Percentiles rank a stretch among this genome's conserved stretches.
Evolutionary conservation across 2,329 filamentous ascomycete species (phyloP).

Genomic region (Neophaeococcomyces aloes): DNA sequence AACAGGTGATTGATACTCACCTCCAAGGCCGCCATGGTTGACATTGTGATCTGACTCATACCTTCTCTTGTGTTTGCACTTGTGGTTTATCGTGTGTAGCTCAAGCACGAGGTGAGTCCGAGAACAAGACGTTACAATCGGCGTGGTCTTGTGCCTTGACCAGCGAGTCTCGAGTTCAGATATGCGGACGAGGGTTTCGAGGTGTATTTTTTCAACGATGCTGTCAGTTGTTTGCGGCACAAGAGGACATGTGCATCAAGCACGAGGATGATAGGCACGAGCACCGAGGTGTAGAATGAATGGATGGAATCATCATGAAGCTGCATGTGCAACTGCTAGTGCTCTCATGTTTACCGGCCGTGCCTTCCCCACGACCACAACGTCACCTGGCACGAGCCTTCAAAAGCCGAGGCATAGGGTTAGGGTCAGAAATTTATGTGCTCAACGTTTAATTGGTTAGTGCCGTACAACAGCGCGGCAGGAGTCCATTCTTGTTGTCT

Average conservation of each 20-base stretch:
- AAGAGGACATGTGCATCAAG: background rate
- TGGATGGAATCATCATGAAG: background rate
- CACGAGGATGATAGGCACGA: background rate
- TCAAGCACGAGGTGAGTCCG: background rate
- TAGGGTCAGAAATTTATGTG: background rate
- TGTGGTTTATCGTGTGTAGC: background rate
- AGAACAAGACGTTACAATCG: no score
- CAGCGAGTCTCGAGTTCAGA: background rate
- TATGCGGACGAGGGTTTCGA: background rate
- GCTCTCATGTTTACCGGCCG: constrained; percentile 1
- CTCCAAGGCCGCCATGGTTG: constrained; percentile 7
- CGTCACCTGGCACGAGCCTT: constrained; percentile 1
- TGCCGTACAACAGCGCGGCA: no score
- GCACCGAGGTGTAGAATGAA: background rate
- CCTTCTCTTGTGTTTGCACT: background rate
- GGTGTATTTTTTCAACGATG: background rate
- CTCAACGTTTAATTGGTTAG: background rate
- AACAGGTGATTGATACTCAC: constrained; percentile 1
- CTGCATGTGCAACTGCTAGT: constrained; percentile 1
- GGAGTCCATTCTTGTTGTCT: no score
- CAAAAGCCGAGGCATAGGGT: background rate
- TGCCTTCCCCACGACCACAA: background rate
- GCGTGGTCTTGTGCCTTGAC: no score
- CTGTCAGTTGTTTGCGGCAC: background rate
- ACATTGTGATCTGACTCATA: no score